A percentile compares a stretch with the other conserved stretches of the same genome.
phyloP scores from a whole-genome alignment of 2,329 filamentous ascomycete genomes.

The Helotiales sp. region DNA sequence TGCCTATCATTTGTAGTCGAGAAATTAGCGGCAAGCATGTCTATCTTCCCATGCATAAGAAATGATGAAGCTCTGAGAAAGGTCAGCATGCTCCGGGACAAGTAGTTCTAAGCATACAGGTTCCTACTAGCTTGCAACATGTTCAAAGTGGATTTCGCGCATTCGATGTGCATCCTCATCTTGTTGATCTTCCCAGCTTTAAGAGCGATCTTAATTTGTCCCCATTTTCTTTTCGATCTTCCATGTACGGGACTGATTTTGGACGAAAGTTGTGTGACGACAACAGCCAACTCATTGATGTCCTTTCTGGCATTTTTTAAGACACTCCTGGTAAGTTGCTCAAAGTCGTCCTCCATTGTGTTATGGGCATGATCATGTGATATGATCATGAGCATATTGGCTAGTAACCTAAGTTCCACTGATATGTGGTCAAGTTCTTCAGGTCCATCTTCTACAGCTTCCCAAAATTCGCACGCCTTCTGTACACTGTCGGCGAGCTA shows the following conservation, averaged over 20 bases:
- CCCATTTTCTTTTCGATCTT: conserved; percentile 7
- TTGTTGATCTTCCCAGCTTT: conserved; percentile 13
- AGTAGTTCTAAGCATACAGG: not conserved
- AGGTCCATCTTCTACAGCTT: conserved; percentile 16
- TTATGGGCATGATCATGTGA: not conserved
- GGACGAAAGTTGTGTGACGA: not conserved
- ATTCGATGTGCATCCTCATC: conserved; percentile 4
- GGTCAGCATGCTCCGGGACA: not conserved
- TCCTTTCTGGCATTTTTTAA: conserved; percentile 7
- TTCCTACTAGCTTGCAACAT: conserved; percentile 4
- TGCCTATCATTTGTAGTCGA: not conserved
- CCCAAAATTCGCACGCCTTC: conserved; percentile 14
- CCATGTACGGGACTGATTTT: not conserved
- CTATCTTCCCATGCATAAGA: conserved; percentile 1
- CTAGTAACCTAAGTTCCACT: conserved; percentile 6
- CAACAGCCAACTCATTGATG: conserved; percentile 1
- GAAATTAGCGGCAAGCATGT: not conserved
- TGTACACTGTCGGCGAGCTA: conserved; percentile 5
- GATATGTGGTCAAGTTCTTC: conserved; percentile 14
- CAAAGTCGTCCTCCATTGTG: not conserved
- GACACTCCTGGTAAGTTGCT: not conserved
- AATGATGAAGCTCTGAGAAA: not conserved
- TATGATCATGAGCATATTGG: conserved; percentile 6
- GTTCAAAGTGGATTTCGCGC: conserved; percentile 5
- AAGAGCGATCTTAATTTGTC: conserved; percentile 2